phyloP scores from a whole-genome alignment of 1,284 basidiomycete genomes.

The Afroboletus lepidellus region DNA sequence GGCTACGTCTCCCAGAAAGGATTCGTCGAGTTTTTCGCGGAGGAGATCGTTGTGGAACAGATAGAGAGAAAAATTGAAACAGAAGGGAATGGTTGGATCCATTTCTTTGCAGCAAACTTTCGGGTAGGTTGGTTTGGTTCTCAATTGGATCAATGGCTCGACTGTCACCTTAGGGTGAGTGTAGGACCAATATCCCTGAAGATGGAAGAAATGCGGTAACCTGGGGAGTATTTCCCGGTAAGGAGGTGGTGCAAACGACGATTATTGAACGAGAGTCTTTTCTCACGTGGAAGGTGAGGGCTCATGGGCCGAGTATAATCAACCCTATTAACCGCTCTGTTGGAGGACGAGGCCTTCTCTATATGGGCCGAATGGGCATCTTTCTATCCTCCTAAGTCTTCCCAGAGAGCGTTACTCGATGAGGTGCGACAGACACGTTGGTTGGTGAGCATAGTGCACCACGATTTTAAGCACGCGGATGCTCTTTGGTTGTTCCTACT shows the following conservation, averaged over 20 bases:
- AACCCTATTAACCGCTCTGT: neutral
- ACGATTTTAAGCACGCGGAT: conserved; percentile 84
- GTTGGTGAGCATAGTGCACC: conserved; percentile 93
- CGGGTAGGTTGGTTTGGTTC: conserved; percentile 46
- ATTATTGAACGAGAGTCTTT: conserved; percentile 95
- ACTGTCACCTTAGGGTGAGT: conserved; percentile 61
- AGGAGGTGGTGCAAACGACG: conserved; percentile 95
- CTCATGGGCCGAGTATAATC: neutral
- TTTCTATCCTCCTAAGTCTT: conserved; percentile 77
- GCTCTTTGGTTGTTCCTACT: conserved; percentile 87
- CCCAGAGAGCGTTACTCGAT: conserved; percentile 74
- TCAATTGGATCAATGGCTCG: neutral
- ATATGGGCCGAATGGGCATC: conserved; percentile 96
- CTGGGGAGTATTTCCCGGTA: conserved; percentile 97
- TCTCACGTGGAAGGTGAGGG: conserved; percentile 83
- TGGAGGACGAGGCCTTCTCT: conserved; percentile 91
- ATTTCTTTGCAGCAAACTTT: conserved; percentile 84
- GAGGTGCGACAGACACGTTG: conserved; percentile 73
- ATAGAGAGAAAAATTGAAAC: conserved; percentile 61
- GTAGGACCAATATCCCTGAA: conserved; percentile 76
- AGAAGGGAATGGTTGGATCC: conserved; percentile 64
- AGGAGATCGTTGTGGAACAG: conserved; percentile 57
- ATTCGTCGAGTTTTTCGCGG: conserved; percentile 96
- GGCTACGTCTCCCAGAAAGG: conserved; percentile 98
- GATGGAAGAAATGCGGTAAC: conserved; percentile 93